Conservation (phyloP, 2,329 filamentous ascomycete genomes). For the Eutypella sp. region DNA sequence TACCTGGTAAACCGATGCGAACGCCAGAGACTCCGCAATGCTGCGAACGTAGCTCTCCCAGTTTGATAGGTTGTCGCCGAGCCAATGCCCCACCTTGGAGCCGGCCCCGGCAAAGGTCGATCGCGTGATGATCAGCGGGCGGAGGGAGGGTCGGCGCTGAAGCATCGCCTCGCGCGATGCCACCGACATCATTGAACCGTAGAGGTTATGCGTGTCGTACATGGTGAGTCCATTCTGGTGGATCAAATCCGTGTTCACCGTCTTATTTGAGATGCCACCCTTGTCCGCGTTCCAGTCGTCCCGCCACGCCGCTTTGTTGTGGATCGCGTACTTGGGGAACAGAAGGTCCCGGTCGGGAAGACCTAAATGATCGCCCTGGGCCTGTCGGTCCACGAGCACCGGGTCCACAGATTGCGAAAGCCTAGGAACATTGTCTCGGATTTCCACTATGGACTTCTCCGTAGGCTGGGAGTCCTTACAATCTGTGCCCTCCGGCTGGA, state of each 20-base stretch:
- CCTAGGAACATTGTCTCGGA: not conserved
- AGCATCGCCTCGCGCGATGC: conserved; percentile 63
- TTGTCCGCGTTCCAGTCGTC: conserved; percentile 36
- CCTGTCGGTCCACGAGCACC: conserved; percentile 14
- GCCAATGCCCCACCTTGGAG: conserved; percentile 56
- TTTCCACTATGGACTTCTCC: conserved; percentile 25
- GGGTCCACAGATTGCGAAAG: conserved; percentile 14
- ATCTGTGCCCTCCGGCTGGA: conserved; percentile 52
- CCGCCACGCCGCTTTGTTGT: conserved; percentile 51
- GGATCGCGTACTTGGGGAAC: conserved; percentile 59
- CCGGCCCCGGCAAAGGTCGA: conserved; percentile 73
- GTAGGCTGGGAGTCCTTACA: conserved; percentile 31
- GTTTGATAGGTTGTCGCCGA: conserved; percentile 51
- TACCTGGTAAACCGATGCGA: conserved; percentile 61
- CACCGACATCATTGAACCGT: conserved; percentile 70
- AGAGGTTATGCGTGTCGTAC: conserved; percentile 75
- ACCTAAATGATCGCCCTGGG: conserved; percentile 43
- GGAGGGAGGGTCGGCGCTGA: conserved; percentile 54
- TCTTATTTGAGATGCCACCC: conserved; percentile 49
- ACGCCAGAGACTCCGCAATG: conserved; percentile 55
- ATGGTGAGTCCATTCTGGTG: conserved; percentile 63
- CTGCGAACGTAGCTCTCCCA: conserved; percentile 57
- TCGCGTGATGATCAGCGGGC: conserved; percentile 70
- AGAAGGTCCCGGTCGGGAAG: conserved; percentile 60
- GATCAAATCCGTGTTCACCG: conserved; percentile 62